These are phyloP conservation scores for Cladosporium cucumerinum DNA, from an alignment of 2,329 filamentous ascomycete species.

Conservation along the genomic window DNA sequence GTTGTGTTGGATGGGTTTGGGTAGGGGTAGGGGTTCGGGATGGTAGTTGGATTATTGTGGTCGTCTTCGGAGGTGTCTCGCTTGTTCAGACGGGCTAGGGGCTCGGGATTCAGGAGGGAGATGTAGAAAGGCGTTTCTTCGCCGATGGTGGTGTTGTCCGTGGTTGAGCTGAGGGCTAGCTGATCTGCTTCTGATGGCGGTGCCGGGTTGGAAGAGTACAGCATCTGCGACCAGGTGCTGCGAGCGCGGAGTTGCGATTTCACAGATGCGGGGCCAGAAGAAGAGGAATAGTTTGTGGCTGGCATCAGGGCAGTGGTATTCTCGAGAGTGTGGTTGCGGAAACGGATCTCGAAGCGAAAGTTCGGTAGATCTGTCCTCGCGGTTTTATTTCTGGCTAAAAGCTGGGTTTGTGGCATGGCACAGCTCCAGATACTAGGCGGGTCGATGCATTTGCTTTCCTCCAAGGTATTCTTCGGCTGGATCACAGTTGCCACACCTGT, in stretches of 20 bases:
- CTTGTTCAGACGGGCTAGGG: slow-evolving; percentile 27
- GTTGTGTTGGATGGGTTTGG: slow-evolving; percentile 20
- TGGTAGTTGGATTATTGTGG: background rate
- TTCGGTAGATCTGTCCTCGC: slow-evolving; percentile 62
- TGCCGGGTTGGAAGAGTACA: slow-evolving; percentile 50
- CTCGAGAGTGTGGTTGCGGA: slow-evolving; percentile 43
- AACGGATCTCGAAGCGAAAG: slow-evolving; percentile 72
- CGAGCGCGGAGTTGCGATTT: slow-evolving; percentile 1
- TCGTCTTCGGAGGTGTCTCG: slow-evolving; percentile 30
- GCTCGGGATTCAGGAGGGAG: slow-evolving; percentile 56
- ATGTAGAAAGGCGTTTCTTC: slow-evolving; percentile 89
- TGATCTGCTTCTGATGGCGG: slow-evolving; percentile 67
- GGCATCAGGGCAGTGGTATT: slow-evolving; percentile 4
- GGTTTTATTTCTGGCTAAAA: slow-evolving; percentile 51
- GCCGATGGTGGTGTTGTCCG: slow-evolving; percentile 69
- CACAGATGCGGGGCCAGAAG: background rate
- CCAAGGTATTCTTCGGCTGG: slow-evolving; percentile 63
- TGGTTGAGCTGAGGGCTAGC: slow-evolving; percentile 79
- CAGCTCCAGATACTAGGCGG: slow-evolving; percentile 83
- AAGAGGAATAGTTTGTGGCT: background rate
- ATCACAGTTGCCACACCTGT: slow-evolving; percentile 78
- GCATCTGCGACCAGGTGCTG: slow-evolving; percentile 24
- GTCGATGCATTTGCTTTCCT: slow-evolving; percentile 66
- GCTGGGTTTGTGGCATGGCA: slow-evolving; percentile 54
- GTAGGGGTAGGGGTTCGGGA: slow-evolving; percentile 14